Percentiles rank a stretch among this genome's conserved stretches.
phyloP scores from a whole-genome alignment of 305 asterid species.

The Caryopteris hybrid region DNA sequence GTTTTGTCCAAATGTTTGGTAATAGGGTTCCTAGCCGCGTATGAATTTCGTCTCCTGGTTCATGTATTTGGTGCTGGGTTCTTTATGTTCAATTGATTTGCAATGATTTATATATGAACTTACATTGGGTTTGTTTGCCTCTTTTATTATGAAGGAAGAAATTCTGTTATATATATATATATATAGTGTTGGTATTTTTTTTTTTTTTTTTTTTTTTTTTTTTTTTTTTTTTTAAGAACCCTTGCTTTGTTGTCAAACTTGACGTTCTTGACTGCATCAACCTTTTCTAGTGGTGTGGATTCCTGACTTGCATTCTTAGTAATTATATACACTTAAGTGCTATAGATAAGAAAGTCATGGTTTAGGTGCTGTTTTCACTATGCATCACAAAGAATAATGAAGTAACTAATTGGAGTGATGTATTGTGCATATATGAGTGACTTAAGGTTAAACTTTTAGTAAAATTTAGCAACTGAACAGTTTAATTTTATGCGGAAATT shows the following conservation, averaged over 20 bases:
- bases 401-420: background rate
- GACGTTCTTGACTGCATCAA: background rate
- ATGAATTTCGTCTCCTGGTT: background rate
- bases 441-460: background rate
- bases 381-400: background rate
- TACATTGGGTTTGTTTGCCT: background rate
- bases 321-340: background rate
- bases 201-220: no score
- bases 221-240: background rate
- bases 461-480: background rate
- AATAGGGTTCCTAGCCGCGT: background rate
- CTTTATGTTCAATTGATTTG: slow-evolving; percentile 4
- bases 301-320: background rate
- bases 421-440: background rate
- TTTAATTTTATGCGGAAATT: background rate
- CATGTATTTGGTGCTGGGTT: slow-evolving; percentile 5
- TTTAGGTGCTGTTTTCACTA: background rate
- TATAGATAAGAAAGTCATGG: background rate
- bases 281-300: background rate
- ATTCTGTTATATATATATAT: background rate
- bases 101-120: background rate
- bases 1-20: background rate
- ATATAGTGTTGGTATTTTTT: background rate
- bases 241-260: background rate
- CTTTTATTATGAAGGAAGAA: background rate